Evolutionary conservation across 129 eudicot genomes (phyloP).

Genomic region (Flaveria bidentis): DNA sequence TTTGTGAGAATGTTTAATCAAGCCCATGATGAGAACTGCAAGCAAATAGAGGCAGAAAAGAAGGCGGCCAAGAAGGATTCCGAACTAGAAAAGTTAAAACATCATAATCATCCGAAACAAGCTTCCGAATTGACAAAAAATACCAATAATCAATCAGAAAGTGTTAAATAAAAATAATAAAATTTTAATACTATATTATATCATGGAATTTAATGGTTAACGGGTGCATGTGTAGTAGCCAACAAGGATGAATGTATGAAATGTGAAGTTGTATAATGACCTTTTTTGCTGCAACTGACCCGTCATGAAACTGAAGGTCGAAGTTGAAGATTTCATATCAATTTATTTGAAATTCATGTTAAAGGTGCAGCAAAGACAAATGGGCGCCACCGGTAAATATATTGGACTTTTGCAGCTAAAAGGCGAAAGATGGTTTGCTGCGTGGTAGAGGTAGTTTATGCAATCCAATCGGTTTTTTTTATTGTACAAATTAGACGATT

Average conservation of each 20-base stretch:
- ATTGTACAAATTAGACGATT: neutral
- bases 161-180: neutral
- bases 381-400: slow-evolving; percentile 29
- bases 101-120: slow-evolving; percentile 12
- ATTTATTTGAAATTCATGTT: neutral
- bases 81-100: slow-evolving; percentile 23
- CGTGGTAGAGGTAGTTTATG: neutral
- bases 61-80: slow-evolving; percentile 55
- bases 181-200: neutral
- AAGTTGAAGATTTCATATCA: neutral
- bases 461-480: neutral
- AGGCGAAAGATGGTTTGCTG: slow-evolving; percentile 8
- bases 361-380: slow-evolving; percentile 24
- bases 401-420: slow-evolving; percentile 5
- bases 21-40: slow-evolving; percentile 76
- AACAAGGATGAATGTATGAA: slow-evolving; percentile 17
- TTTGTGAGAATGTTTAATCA: slow-evolving; percentile 76
- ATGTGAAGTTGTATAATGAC: slow-evolving; percentile 27
- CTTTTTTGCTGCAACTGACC: slow-evolving; percentile 27
- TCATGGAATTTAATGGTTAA: slow-evolving; percentile 12
- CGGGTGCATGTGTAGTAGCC: slow-evolving; percentile 18
- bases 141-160: slow-evolving; percentile 26
- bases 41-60: slow-evolving; percentile 75
- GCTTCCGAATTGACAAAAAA: slow-evolving; percentile 1
- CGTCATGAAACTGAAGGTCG: slow-evolving; percentile 15